Base-by-base conservation (phyloP, 2,329 filamentous ascomycete species). In the Bertia moriformis region DNA sequence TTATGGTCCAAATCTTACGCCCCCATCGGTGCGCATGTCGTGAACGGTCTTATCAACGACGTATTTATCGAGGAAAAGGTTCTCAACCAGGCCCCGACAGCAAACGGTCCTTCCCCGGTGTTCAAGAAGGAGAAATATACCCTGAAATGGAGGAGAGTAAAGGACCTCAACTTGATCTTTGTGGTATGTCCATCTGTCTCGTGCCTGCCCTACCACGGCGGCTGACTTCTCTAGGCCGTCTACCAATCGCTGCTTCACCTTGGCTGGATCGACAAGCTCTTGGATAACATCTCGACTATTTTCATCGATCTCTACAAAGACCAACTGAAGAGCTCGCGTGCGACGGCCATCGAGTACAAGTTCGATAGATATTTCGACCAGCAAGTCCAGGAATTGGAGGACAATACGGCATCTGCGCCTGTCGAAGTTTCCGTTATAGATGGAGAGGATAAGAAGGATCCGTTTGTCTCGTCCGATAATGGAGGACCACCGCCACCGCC, bases 291-390 rank as follows among this genome's bases (percentile, higher is more conserved):
- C 51, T 85, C 81, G 56, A 87, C 83, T 7, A 78, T 98, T 22
- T 98, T 96, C 54, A 71, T 91, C 47, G 83, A 87, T 46, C 70
- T 95, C 19, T 98, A 96, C 57, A 83, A 79, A 48, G 81, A 91
- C 42, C 83, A 94, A 57, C 65, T 98, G 40, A 87, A 78, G 56
- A 83, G 83, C 49, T 74, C 83, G 18, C 74, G 89, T 54, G 83
- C 78, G 10, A 86, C 83, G 40, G 67, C 83, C 17, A 69, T 91
- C 41, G 75, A 88, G 54, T 94, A 67, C 39, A 71, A 74, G 38
- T 98, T 98, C 54, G 86, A 93, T 53, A 71, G 81, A 49, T 96
- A 95, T 59, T 98, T 96, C 56, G 85, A 96, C 55, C 83, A 93
- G 52, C 87, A 96, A 60, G 66, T 96, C 44, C 72, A 76, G 46